These are phyloP conservation scores for Bacterosira constricta DNA, from an alignment of 108 stramenopile species.

Conservation along the genomic window DNA sequence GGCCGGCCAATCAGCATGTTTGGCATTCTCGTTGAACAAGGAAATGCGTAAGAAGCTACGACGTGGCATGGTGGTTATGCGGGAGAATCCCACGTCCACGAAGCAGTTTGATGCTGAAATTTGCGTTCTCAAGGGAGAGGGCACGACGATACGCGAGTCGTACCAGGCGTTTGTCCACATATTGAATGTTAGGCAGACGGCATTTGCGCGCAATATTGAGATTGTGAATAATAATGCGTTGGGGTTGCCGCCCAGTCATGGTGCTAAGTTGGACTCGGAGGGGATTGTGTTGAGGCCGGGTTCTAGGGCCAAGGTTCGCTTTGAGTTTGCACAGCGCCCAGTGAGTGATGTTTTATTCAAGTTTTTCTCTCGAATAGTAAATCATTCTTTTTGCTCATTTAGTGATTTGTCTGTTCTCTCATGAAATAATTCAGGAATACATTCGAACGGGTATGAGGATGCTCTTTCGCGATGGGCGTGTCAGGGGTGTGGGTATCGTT, in stretches of 20 bases:
- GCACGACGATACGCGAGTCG: conserved; percentile 78
- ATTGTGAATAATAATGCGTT: conserved; percentile 72
- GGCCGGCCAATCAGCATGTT: conserved; percentile 82
- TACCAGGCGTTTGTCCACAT: conserved; percentile 90
- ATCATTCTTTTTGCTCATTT: not conserved
- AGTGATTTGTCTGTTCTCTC: not conserved
- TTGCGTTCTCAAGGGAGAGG: conserved; percentile 87
- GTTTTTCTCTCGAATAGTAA: not conserved
- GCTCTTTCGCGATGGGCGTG: conserved; percentile 86
- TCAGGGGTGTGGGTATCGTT: conserved; percentile 84
- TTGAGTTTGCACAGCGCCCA: conserved; percentile 83
- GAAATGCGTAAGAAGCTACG: conserved; percentile 78
- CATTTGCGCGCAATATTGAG: conserved; percentile 77
- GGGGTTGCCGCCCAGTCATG: conserved; percentile 63
- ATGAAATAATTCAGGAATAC: conserved; percentile 55
- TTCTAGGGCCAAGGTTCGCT: conserved; percentile 79
- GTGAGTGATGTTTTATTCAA: conserved; percentile 48
- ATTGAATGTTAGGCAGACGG: conserved; percentile 85
- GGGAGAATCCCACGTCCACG: conserved; percentile 71
- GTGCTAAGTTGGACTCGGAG: conserved; percentile 57
- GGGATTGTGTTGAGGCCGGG: conserved; percentile 79
- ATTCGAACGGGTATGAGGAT: conserved; percentile 88
- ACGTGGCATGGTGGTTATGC: conserved; percentile 84
- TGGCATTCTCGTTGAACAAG: conserved; percentile 79
- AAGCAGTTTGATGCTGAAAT: conserved; percentile 90